Conservation (phyloP, 345 rosid species). For the Eucalyptus regnans region DNA sequence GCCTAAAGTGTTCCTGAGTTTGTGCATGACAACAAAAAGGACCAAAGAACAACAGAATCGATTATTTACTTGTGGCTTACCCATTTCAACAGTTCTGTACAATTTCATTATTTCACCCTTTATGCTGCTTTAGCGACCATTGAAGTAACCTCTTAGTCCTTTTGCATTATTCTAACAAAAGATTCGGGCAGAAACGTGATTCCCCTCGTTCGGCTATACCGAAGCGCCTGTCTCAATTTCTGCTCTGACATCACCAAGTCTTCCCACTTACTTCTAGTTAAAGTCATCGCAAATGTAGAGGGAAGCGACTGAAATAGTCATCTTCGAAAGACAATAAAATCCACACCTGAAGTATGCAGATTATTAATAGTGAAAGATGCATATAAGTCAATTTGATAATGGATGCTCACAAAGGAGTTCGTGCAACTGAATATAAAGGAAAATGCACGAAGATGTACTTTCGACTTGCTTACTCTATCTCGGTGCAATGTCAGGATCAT, state of each 20-base stretch:
- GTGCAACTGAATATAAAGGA: neutral
- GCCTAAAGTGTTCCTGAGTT: neutral
- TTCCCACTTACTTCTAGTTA: neutral
- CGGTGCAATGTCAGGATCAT: neutral
- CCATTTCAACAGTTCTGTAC: neutral
- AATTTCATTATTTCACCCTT: neutral
- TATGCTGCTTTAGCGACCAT: neutral
- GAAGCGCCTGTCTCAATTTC: neutral
- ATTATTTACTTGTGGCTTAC: neutral
- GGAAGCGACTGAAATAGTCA: neutral
- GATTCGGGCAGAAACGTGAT: neutral
- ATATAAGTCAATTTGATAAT: neutral
- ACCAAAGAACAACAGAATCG: neutral
- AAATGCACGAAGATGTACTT: neutral
- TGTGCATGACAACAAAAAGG: neutral
- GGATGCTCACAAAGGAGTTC: neutral
- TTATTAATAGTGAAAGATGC: neutral
- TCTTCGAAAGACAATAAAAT: accelerated
- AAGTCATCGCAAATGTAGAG: neutral
- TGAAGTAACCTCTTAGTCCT: neutral
- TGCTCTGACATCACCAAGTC: neutral
- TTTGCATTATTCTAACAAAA: neutral
- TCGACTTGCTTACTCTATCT: neutral
- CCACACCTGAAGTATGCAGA: neutral
- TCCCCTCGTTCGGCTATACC: neutral